Evolutionary conservation across 2,329 filamentous ascomycete species (phyloP).

Genomic region (Zalaria sp.): DNA sequence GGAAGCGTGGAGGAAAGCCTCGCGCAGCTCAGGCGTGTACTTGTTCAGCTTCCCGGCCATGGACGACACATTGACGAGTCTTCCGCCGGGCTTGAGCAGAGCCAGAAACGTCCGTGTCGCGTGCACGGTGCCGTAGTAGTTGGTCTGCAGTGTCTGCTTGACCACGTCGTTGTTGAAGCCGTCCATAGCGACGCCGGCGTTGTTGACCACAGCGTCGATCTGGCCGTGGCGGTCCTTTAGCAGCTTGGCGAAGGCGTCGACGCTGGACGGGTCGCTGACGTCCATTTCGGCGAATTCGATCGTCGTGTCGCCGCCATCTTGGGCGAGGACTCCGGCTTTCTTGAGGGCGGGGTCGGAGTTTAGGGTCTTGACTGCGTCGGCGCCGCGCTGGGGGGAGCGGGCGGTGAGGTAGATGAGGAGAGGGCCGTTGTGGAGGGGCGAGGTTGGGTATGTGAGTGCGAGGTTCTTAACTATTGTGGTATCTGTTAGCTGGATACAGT

Average conservation of each 20-base stretch:
- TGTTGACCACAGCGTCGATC: slow-evolving; percentile 40
- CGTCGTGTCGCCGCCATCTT: slow-evolving; percentile 29
- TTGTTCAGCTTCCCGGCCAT: slow-evolving; percentile 29
- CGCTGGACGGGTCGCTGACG: slow-evolving; percentile 31
- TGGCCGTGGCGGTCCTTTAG: slow-evolving; percentile 31
- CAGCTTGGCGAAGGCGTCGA: slow-evolving; percentile 26
- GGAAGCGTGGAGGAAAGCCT: slow-evolving; percentile 26
- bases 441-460: slow-evolving; percentile 38
- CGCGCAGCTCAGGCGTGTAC: slow-evolving; percentile 29
- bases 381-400: slow-evolving; percentile 32
- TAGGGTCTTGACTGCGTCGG: slow-evolving; percentile 30
- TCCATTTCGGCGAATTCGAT: slow-evolving; percentile 35
- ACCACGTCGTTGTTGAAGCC: slow-evolving; percentile 35
- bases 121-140: slow-evolving; percentile 39
- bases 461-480: slow-evolving; percentile 32
- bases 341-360: slow-evolving; percentile 30
- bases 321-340: slow-evolving; percentile 29
- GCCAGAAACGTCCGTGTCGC: slow-evolving; percentile 31
- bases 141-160: slow-evolving; percentile 33
- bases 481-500: not conserved
- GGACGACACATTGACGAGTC: slow-evolving; percentile 37
- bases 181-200: slow-evolving; percentile 34
- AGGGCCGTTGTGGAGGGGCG: slow-evolving; percentile 30
- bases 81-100: slow-evolving; percentile 28
- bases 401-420: slow-evolving; percentile 41